Base-by-base conservation (phyloP, 2,329 filamentous ascomycete species). In the Cordyceps javanica region DNA sequence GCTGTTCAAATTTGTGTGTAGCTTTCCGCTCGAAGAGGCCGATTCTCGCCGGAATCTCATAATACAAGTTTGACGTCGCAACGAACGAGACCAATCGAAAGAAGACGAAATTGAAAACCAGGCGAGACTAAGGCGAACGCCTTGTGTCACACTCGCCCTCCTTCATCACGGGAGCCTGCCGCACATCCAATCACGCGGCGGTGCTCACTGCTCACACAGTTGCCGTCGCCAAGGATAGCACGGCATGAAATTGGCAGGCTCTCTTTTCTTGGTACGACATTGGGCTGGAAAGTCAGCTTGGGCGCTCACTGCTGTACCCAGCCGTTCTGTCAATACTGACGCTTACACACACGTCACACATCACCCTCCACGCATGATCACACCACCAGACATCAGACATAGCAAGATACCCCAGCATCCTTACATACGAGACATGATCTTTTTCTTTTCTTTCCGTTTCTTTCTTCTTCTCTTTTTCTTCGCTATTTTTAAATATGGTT, bases 1-100 rank as follows among this genome's bases (percentile, higher is more conserved):
- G 65, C 77, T 97, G 14, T 97, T 90, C 74, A 82, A 83, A 55
- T 79, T 93, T 41, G 91, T 96, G 3, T 96, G 95, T 70, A 89
- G 90, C 3, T 93, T 93, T 67, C 83, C 87, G 49, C 73, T 91
- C 16, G 90, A 96, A 57, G 91, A 96, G 65, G 87, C 84, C 1
- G 84, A 88, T 48, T 75, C 78, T 55, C 78, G 87, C 62, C 88
- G 89, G 66, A 82, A 80, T 58, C 76, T 86, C 49, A 83, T 80
- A 60, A 87, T 89, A 59, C 73, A 74, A 19, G 77, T 87, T 19
- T 85, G 67, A 64, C 8, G 6, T 13, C 14, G 3, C 16, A 30
- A 32, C 16, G n/a, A 32, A 32, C 10, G 9, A 25, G 41, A n/a
- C 23, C 23, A 25, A 44, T 3, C 19, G n/a, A 32, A 6, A 41